A percentile compares a stretch with the other conserved stretches of the same genome.
Conservation (phyloP, 2,329 filamentous ascomycete genomes). For the Nothophoma quercina region DNA sequence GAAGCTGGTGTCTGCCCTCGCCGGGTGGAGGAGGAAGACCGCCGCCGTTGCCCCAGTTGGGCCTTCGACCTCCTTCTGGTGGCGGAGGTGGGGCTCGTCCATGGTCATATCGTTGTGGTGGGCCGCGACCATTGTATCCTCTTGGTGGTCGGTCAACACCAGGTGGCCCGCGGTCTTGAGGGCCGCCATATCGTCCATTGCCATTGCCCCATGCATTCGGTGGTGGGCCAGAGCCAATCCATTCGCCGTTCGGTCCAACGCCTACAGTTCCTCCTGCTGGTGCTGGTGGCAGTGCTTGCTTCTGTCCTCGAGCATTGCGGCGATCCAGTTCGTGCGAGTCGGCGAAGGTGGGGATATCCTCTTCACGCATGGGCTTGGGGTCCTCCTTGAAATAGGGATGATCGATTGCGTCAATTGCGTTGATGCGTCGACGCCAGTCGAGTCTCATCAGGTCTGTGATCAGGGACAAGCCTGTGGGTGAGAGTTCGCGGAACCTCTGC, state of each 20-base stretch:
- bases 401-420: conserved; percentile 90
- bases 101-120: conserved; percentile 39
- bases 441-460: conserved; percentile 84
- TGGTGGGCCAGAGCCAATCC: conserved; percentile 57
- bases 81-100: conserved; percentile 41
- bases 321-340: conserved; percentile 97
- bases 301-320: conserved; percentile 86
- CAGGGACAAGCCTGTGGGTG: conserved; percentile 77
- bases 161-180: conserved; percentile 52
- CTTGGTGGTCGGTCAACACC: conserved; percentile 43
- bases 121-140: conserved; percentile 40
- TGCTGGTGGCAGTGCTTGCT: conserved; percentile 83
- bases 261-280: conserved; percentile 92
- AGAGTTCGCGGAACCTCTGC: conserved; percentile 77
- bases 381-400: conserved; percentile 88
- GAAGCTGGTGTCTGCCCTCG: conserved; percentile 46
- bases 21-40: conserved; percentile 47
- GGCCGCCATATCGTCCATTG: conserved; percentile 41
- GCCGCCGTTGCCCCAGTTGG: conserved; percentile 42
- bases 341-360: conserved; percentile 89
- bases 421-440: conserved; percentile 88
- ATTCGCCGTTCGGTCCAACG: conserved; percentile 68
- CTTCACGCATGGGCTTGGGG: conserved; percentile 80
- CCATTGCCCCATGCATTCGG: conserved; percentile 46
- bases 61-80: conserved; percentile 43